A percentile compares a stretch with the other conserved stretches of the same genome.
These are phyloP conservation scores for Rhizoctonia solani DNA, from an alignment of 1,284 basidiomycete species.

Conservation along the genomic window DNA sequence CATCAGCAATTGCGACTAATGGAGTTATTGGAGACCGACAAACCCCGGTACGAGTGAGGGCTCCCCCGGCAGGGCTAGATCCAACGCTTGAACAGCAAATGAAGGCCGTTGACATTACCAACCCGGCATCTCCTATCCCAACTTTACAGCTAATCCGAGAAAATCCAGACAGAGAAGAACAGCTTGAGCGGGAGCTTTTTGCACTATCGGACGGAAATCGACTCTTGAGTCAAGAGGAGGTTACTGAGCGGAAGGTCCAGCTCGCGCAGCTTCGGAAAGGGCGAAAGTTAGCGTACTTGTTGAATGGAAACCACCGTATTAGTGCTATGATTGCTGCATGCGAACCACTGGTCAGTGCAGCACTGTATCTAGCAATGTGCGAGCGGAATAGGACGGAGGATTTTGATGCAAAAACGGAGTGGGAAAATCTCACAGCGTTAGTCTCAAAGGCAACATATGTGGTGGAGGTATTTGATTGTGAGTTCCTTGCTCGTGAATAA, in stretches of 20 bases:
- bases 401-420: neutral
- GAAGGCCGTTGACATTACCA: neutral
- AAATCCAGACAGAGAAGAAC: neutral
- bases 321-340: neutral
- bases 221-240: neutral
- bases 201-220: neutral
- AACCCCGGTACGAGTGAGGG: neutral
- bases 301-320: constrained; percentile 15
- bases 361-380: neutral
- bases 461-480: neutral
- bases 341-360: neutral
- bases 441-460: neutral
- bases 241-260: neutral
- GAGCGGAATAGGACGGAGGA: neutral
- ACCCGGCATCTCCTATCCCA: neutral
- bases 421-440: neutral
- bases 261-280: neutral
- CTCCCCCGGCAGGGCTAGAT: neutral
- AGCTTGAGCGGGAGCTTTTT: neutral
- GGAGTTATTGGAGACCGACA: neutral
- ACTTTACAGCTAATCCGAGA: neutral
- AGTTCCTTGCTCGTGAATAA: too few species aligned
- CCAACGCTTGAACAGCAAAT: neutral
- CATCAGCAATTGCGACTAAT: neutral
- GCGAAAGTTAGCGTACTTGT: neutral